Evolutionary conservation across 2,329 filamentous ascomycete species (phyloP), one percentile per base, ranked within the genome.

Genomic region (Diplodia corticola): DNA sequence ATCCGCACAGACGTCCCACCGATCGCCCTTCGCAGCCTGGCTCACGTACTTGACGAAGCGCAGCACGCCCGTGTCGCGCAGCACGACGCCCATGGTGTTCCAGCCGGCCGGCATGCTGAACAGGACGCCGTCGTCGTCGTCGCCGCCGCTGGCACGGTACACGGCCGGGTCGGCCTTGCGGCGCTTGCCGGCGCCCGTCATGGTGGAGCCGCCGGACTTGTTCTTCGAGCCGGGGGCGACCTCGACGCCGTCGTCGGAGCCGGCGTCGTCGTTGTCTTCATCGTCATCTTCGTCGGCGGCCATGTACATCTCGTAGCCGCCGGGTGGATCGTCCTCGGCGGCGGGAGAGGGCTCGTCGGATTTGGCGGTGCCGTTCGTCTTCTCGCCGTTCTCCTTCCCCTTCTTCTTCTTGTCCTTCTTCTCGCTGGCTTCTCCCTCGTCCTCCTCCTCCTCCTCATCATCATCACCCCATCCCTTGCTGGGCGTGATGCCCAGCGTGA

Each of bases 21-120:
- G 85, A 79, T 98, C 95, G 0, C 95, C 95, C 74, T 87, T 87
- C 7, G 95, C 95, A 60, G 85, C 86, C 67, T 84, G 84, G 78
- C 91, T 96, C 24, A 99, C 90, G 77, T 98, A 99, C 82, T 98
- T 99, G 73, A 98, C 93, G 76, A 99, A 99, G 76, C 92, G 89
- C 74, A 99, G 83, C 15, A 91, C 90, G 15, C 92, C 93, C 70
- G 87, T 88, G 76, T 99, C 95, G 67, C 95, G 86, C 71, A 98
- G 81, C 35, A 98, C 95, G 70, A 99, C 87, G 69, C 90, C 93
- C 81, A 99, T 84, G 69, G 91, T 92, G 78, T 98, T 98, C 95
- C 95, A 99, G 7, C 82, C 81, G 1, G 89, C 88, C 0, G 88
- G 84, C 72, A 88, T 89, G 54, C 85, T 88, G 75, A 91, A 90